phyloP scores from a whole-genome alignment of 2,329 filamentous ascomycete genomes.

The Penicillium sclerotiorum region DNA sequence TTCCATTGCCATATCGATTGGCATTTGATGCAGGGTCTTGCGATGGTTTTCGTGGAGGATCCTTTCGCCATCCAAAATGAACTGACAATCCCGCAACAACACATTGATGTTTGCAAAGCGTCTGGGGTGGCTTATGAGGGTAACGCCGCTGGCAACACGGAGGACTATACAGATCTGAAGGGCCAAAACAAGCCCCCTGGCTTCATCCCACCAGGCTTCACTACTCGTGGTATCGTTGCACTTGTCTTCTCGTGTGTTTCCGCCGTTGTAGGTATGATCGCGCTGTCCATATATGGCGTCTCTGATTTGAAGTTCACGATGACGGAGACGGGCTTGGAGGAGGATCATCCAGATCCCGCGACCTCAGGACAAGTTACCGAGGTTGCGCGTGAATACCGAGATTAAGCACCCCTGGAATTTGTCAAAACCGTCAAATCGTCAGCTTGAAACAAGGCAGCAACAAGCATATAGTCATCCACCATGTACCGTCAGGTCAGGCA shows the following conservation, averaged over 20 bases:
- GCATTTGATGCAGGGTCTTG: slow-evolving; percentile 70
- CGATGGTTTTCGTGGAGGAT: slow-evolving; percentile 66
- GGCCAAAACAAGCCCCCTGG: slow-evolving; percentile 60
- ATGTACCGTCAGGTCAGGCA: too few species aligned
- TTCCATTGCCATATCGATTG: slow-evolving; percentile 84
- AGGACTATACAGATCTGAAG: slow-evolving; percentile 62
- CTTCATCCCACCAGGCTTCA: slow-evolving; percentile 69
- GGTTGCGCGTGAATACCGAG: background rate
- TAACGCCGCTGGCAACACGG: slow-evolving; percentile 73
- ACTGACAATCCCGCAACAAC: slow-evolving; percentile 61
- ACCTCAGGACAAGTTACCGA: background rate
- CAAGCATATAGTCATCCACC: too few species aligned
- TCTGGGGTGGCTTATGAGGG: slow-evolving; percentile 57
- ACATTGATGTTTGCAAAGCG: slow-evolving; percentile 34
- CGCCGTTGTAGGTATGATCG: slow-evolving; percentile 67
- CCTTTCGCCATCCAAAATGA: slow-evolving; percentile 64
- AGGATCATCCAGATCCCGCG: background rate
- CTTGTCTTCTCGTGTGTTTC: slow-evolving; percentile 70
- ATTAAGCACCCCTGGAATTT: too few species aligned
- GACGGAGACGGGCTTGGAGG: background rate
- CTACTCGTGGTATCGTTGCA: slow-evolving; percentile 68
- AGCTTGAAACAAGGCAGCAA: too few species aligned
- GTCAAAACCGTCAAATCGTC: too few species aligned
- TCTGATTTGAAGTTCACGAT: slow-evolving; percentile 3
- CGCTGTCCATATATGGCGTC: slow-evolving; percentile 64